Percentiles rank a stretch among this genome's conserved stretches.
These are phyloP conservation scores for Hansfordia pulvinata DNA, from an alignment of 2,329 filamentous ascomycete genomes.

Conservation along the genomic window DNA sequence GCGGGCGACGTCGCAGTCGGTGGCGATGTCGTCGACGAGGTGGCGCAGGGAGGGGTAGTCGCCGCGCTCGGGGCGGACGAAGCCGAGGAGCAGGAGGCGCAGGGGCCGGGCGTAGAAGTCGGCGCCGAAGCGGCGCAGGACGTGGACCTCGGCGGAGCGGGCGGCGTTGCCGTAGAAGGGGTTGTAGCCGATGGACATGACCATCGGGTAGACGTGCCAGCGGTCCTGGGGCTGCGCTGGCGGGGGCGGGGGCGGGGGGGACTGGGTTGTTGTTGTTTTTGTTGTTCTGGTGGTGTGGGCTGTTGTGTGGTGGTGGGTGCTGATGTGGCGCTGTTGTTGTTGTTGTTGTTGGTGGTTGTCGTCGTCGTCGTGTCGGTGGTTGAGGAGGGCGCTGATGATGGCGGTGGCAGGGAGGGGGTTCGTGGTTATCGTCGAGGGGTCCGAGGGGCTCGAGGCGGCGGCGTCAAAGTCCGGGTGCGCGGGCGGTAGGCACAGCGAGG, in stretches of 20 bases:
- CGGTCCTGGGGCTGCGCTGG: constrained; percentile 3
- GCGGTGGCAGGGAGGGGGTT: constrained; percentile 1
- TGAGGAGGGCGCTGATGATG: no score
- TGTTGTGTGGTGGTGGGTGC: constrained; percentile 13
- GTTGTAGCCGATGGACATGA: constrained; percentile 93
- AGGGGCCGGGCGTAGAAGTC: constrained; percentile 83
- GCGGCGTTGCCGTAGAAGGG: constrained; percentile 91
- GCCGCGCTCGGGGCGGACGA: constrained; percentile 76
- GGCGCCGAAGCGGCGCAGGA: constrained; percentile 60
- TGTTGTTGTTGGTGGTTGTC: constrained; percentile 4
- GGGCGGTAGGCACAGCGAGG: constrained; percentile 49
- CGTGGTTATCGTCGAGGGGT: constrained; percentile 1
- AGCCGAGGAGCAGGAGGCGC: constrained; percentile 70
- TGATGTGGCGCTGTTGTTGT: constrained; percentile 10
- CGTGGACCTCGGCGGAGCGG: constrained; percentile 78
- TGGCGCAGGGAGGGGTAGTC: constrained; percentile 79
- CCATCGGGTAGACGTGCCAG: constrained; percentile 60
- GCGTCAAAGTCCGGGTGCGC: constrained; percentile 26
- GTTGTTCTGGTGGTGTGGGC: constrained; percentile 1
- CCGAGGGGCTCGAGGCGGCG: background rate
- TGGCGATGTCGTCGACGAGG: constrained; percentile 74
- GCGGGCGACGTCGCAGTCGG: constrained; percentile 74
- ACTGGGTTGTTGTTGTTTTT: constrained; percentile 3
- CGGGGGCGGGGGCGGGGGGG: background rate
- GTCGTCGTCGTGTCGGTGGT: constrained; percentile 5